phyloP scores from a whole-genome alignment of 345 rosid species.

The Aegle marmelos region DNA sequence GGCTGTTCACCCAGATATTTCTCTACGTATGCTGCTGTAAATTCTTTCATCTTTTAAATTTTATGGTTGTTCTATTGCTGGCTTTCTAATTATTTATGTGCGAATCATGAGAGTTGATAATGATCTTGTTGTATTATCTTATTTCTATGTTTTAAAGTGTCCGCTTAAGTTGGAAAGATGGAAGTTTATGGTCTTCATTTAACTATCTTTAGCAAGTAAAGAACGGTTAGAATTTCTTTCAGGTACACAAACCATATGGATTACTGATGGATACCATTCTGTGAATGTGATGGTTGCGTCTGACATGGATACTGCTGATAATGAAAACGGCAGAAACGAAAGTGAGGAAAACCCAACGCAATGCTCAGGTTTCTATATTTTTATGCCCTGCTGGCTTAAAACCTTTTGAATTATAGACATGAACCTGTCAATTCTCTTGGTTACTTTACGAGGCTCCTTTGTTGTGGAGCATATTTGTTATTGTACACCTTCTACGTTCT shows the following conservation, averaged over 20 bases:
- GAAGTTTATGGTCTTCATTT: constrained; percentile 1
- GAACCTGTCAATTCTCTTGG: not conserved
- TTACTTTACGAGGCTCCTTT: not conserved
- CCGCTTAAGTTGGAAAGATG: not conserved
- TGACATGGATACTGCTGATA: constrained; percentile 35
- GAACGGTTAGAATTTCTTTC: constrained; percentile 22
- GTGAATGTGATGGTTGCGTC: constrained; percentile 44
- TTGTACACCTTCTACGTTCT: not conserved
- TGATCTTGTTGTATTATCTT: not conserved
- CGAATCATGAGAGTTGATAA: not conserved
- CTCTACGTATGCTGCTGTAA: constrained; percentile 47
- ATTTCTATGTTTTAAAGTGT: not conserved
- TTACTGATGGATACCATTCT: constrained; percentile 61
- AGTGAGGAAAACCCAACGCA: constrained; percentile 34
- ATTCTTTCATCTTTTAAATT: constrained; percentile 5
- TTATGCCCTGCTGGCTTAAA: not conserved
- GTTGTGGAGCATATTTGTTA: not conserved
- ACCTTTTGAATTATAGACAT: not conserved
- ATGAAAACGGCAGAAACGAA: constrained; percentile 40
- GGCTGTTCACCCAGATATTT: constrained; percentile 60
- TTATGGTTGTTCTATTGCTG: constrained; percentile 4
- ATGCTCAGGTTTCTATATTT: constrained; percentile 40
- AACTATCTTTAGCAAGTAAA: constrained; percentile 5
- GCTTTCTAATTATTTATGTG: not conserved
- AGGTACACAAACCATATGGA: constrained; percentile 69